A percentile compares a stretch with the other conserved stretches of the same genome.
Conservation (phyloP, 805 yeast species). For the Metschnikowia orientalis region DNA sequence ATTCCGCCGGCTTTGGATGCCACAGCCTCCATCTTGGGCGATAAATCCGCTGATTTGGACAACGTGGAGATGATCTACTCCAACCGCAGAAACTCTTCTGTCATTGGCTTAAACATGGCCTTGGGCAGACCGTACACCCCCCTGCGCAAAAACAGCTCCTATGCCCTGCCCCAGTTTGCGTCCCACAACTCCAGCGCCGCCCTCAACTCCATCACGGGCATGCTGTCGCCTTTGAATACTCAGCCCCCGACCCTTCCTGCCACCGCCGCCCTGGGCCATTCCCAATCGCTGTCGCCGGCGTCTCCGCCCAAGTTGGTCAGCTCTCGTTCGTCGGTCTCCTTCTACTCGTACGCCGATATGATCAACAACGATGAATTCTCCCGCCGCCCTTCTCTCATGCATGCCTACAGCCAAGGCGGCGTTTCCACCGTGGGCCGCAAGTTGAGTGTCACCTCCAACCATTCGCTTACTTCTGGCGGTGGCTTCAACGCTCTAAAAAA, state of each 20-base stretch:
- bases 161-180: conserved; percentile 15
- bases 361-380: conserved; percentile 61
- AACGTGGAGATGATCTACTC: conserved; percentile 67
- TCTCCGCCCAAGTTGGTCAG: conserved; percentile 38
- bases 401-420: conserved; percentile 32
- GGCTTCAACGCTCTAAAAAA: conserved; percentile 2
- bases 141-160: conserved; percentile 33
- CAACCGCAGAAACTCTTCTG: conserved; percentile 51
- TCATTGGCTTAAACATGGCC: conserved; percentile 45
- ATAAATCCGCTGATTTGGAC: conserved; percentile 59
- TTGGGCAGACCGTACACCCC: conserved; percentile 40
- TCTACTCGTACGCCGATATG: conserved; percentile 79
- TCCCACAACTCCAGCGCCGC: conserved; percentile 8
- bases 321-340: conserved; percentile 41
- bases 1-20: conserved; percentile 79
- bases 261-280: background rate
- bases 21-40: conserved; percentile 63
- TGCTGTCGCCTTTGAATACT: conserved; percentile 5
- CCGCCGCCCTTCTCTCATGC: conserved; percentile 56
- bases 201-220: conserved; percentile 7
- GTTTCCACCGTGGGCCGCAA: conserved; percentile 27
- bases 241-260: conserved; percentile 6
- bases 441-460: conserved; percentile 16
- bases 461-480: conserved; percentile 10
- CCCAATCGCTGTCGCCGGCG: conserved; percentile 25